Percentiles rank a stretch among this genome's conserved stretches.
Conservation (phyloP, 768 basidiomycete genomes). For the Stropharia rugosoannulata region DNA sequence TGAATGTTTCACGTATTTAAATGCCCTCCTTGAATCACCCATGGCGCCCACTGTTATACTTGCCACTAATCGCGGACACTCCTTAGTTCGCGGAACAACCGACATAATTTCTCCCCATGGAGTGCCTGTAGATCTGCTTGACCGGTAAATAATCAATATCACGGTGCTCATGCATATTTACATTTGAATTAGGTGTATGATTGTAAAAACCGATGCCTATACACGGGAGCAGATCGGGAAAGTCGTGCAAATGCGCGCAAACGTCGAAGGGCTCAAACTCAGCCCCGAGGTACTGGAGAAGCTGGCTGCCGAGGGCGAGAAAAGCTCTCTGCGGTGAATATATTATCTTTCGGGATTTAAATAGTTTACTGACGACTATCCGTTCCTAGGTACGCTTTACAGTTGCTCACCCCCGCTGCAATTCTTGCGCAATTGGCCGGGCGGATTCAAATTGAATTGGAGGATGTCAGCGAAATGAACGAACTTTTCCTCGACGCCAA, state of each 20-base stretch:
- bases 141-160: conserved; percentile 55
- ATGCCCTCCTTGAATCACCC: conserved; percentile 90
- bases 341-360: conserved; percentile 2
- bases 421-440: conserved; percentile 81
- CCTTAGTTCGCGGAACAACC: conserved; percentile 89
- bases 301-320: conserved; percentile 80
- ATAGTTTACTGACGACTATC: conserved; percentile 10
- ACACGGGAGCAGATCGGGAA: conserved; percentile 80
- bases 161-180: not conserved
- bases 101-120: conserved; percentile 94
- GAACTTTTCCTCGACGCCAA: conserved; percentile 96
- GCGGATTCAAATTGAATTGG: conserved; percentile 75
- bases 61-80: conserved; percentile 93
- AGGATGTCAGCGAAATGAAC: conserved; percentile 93
- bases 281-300: conserved; percentile 75
- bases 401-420: conserved; percentile 87
- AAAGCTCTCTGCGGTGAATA: conserved; percentile 73
- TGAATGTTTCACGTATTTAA: conserved; percentile 98
- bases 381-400: conserved; percentile 75
- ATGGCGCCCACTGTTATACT: conserved; percentile 98
- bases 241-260: conserved; percentile 84
- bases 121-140: conserved; percentile 89
- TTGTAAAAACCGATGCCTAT: conserved; percentile 90
- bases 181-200: conserved; percentile 66
- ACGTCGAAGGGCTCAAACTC: conserved; percentile 81